A percentile compares a stretch with the other conserved stretches of the same genome.
Conservation (phyloP, 2,329 filamentous ascomycete genomes). For the Trichoderma atrobrunneum region DNA sequence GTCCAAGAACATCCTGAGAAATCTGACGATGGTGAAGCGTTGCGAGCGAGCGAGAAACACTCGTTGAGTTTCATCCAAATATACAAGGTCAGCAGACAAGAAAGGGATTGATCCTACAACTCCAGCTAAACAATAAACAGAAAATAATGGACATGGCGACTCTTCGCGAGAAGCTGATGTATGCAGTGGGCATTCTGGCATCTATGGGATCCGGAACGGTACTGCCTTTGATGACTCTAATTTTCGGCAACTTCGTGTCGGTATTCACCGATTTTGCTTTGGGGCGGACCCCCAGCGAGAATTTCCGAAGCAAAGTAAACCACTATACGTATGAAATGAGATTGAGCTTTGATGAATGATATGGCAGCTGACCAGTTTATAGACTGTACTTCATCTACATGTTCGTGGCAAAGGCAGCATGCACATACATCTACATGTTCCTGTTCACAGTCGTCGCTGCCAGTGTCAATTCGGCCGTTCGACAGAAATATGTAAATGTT, state of each 20-base stretch:
- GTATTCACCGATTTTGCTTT: neutral
- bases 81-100: neutral
- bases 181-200: neutral
- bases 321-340: neutral
- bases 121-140: neutral
- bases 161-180: neutral
- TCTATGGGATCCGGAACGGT: neutral
- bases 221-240: neutral
- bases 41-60: neutral
- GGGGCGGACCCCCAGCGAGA: neutral
- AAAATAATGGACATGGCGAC: neutral
- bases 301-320: neutral
- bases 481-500: neutral
- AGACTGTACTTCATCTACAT: neutral
- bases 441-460: neutral
- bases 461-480: neutral
- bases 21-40: neutral
- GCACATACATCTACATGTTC: neutral
- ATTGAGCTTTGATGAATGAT: neutral
- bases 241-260: neutral
- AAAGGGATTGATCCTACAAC: neutral
- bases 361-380: neutral
- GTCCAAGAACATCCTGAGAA: neutral
- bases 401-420: neutral
- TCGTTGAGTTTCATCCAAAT: neutral